Base-by-base conservation (phyloP, 441 rosid genomes). In the Populus trichocarpa region DNA sequence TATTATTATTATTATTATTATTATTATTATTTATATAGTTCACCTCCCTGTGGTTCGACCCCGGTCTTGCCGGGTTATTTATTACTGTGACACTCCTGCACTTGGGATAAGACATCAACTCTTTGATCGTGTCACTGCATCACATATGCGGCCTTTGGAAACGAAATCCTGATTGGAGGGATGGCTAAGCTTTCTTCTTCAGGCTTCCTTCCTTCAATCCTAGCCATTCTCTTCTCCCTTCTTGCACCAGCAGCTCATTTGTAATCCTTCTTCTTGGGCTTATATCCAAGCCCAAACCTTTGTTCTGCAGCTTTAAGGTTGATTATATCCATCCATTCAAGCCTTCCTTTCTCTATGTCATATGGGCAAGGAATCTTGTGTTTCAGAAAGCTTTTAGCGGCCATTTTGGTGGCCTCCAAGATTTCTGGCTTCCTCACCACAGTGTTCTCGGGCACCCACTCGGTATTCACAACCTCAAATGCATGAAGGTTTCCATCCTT, bases 301-400 rank as follows among this genome's bases (percentile, higher is more conserved):
- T 46, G 2, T 0, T 14, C 57, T 4, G 2, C 0, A 0, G 0
- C 57, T 14, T 46, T 46, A 7, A 46, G 0, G 0, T 14, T 46
- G 0, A 5, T 46, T 46, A 46, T 0, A 5, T 5, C 2, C 1
- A 46, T 46, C 57, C 6, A 18, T 1, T 18, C 20, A 16, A 16
- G 2, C 0, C 2, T 50, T 2, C 59, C 2, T 50, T 16, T 50
- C 0, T 16, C 0, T 0, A 16, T 16, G 1, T 5, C 8, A 16
- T 14, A 5, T 1, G 0, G n/a, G n/a, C 0, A 5, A 50, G 8
- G 22, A 16, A 18, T 16, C 61, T 16, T 2, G 1, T 16, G 3
- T 0, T 16, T 53, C 0, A 53, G 18, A 0, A 16, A 2, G 1
- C 1, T 53, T 16, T 18, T 46, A 18, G 8, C 9, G 3, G 8